Evolutionary conservation across 2,329 filamentous ascomycete genomes (phyloP), one percentile per base, ranked within the genome.

Genomic region (Ceratocystis lukuohia): DNA sequence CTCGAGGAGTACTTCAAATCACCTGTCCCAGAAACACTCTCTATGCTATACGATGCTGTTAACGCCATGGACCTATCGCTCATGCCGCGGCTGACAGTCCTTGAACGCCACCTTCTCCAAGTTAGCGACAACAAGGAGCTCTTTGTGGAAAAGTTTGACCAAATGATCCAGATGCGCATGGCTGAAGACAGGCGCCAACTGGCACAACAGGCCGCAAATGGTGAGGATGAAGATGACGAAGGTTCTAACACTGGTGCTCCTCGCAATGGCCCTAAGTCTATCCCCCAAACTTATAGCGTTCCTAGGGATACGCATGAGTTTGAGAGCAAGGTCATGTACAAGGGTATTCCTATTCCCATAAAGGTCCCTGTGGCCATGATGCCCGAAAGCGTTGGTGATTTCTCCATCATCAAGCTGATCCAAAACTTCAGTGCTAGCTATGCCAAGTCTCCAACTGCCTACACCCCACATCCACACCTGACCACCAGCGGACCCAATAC

Each of bases 241-340:
- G 61, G 44, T 5, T 33, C 66, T 33, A 64, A 59, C 20, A 56
- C 37, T 30, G 33, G 86, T 72, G 82, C 82, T 8, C 81, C 86
- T 69, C 76, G 87, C 37, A 80, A 86, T 70, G 81, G 80, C n/a
- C 79, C 82, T 70, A 80, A 84, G 17, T 3, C 25, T 12, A 28
- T 56, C 15, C 17, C 46, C 25, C 22, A 25, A 28, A 80, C 82
- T 37, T 95, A 94, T 73, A 82, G 83, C 1, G 84, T 96, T 15
- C 93, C 94, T 7, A 84, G 94, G 72, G 94, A 99, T 74, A 99
- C 94, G 0, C 94, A 99, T 75, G 94, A 99, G 75, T 97, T 96
- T 73, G 94, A 97, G 78, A 95, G 90, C 70, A 91, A 87, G 72
- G 91, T 99, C 72, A 84, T 93, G 73, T 99, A 99, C 78, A 96